Evolutionary conservation across 345 rosid species (phyloP), one percentile per base, ranked within the genome.

Genomic region (Barbarea vulgaris): DNA sequence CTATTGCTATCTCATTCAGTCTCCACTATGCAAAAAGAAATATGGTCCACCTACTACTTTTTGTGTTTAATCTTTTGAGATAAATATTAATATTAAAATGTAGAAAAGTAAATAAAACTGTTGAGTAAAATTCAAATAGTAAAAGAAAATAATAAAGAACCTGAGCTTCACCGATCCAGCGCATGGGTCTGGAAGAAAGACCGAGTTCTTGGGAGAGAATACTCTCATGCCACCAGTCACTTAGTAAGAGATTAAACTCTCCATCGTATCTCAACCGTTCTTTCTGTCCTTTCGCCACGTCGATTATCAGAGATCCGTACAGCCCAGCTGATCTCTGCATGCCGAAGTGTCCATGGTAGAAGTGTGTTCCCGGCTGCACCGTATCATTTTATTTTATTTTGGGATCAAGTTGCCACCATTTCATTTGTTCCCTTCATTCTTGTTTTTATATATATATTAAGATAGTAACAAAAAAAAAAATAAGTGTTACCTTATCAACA

Each of bases 241-340:
- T 93, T 25, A 93, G 60, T 53, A 94, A 73, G 1, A 91, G 53
- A 67, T 79, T 77, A 48, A 85, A 78, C 72, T 89, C 94, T 2
- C 84, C 88, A 56, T 91, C 95, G 41, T 91, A 91, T 11, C 81
- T 87, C 67, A 94, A 83, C 1, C 87, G 82, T 48, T 89, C 98
- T 33, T 22, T 81, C 76, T 84, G 50, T 51, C 86, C 88, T 22
- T 86, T 73, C 3, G 82, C 86, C 36, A 80, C 84, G 9, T 88
- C 84, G 0, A 88, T 88, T 1, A 93, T 86, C 36, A 93, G 28
- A 0, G 90, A 82, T 9, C 94, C 96, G 21, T 89, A 89, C 0
- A 91, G 53, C 12, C 98, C 96, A 11, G 91, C 92, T 47, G 92
- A 84, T 68, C 98, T 88, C 77, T 91, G 97, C 96, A 91, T 93